Conservation (phyloP, 1,139 yeast genomes). For the Kurtzmaniella quercitrusa region DNA sequence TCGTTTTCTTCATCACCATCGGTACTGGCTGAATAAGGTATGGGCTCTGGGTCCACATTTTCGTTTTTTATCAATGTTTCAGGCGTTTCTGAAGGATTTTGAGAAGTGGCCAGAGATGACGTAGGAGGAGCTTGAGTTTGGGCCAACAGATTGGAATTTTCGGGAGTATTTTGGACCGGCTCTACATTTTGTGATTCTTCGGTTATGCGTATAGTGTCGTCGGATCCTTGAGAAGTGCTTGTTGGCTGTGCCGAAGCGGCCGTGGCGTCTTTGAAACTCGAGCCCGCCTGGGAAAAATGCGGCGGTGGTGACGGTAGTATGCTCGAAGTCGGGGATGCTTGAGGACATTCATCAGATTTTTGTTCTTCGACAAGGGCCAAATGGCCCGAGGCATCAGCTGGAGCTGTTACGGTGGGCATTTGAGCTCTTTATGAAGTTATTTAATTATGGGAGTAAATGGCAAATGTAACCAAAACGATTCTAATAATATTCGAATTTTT, state of each 20-base stretch:
- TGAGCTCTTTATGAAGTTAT: neutral
- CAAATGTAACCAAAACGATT: neutral
- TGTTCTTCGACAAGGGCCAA: neutral
- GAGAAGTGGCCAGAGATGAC: no score
- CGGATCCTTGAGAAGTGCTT: no score
- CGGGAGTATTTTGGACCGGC: no score
- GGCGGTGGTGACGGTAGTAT: neutral
- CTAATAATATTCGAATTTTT: neutral
- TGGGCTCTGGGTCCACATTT: neutral
- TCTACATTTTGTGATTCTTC: no score
- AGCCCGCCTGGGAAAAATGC: neutral
- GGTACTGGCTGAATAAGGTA: neutral
- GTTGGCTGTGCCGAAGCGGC: no score
- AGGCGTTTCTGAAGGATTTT: neutral
- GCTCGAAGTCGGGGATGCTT: neutral
- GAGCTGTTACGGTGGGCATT: neutral
- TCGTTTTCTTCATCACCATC: constrained; percentile 1
- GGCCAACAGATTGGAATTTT: no score
- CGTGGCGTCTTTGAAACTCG: neutral
- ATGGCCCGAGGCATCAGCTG: neutral
- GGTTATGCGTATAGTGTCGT: no score
- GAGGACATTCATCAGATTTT: neutral
- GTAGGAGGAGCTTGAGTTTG: no score
- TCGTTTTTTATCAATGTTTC: neutral
- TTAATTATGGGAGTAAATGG: neutral